phyloP scores from a whole-genome alignment of 2,329 filamentous ascomycete species.

The Pyricularia pennisetigena region DNA sequence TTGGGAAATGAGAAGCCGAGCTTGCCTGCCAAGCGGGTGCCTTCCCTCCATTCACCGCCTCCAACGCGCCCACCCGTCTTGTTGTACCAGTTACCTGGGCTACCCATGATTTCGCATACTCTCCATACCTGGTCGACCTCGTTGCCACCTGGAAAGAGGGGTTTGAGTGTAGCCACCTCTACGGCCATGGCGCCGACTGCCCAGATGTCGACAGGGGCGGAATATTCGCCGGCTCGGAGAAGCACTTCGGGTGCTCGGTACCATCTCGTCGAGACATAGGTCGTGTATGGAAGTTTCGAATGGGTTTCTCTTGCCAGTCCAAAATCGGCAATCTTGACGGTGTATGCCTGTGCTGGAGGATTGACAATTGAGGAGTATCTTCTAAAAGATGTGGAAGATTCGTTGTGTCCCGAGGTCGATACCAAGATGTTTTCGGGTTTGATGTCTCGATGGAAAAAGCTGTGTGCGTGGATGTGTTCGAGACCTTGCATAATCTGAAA shows the following conservation, averaged over 20 bases:
- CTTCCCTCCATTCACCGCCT: constrained; percentile 95
- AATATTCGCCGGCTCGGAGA: constrained; percentile 89
- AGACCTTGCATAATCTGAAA: constrained; percentile 95
- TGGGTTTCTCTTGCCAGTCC: constrained; percentile 95
- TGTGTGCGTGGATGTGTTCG: constrained; percentile 93
- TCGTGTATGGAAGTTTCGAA: constrained; percentile 93
- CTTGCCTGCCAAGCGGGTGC: constrained; percentile 84
- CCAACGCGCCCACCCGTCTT: constrained; percentile 80
- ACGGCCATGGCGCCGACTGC: constrained; percentile 97
- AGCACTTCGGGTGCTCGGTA: constrained; percentile 95
- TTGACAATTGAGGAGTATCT: constrained; percentile 90
- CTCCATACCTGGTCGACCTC: constrained; percentile 99
- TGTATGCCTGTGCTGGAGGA: constrained; percentile 87
- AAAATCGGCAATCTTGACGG: constrained; percentile 98
- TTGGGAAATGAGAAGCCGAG: constrained; percentile 97
- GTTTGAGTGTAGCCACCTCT: constrained; percentile 92
- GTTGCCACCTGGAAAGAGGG: constrained; percentile 92
- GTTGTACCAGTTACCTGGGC: constrained; percentile 95
- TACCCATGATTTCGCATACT: constrained; percentile 98
- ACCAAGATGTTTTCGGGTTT: constrained; percentile 99
- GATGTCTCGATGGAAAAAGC: constrained; percentile 98
- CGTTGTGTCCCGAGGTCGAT: constrained; percentile 77
- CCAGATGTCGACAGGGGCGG: constrained; percentile 97
- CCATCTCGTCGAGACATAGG: constrained; percentile 96
- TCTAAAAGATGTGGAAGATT: constrained; percentile 76